Percentiles rank a stretch among this genome's conserved stretches.
Evolutionary conservation across 2,329 filamentous ascomycete genomes (phyloP).

Genomic region (Penicillium crustosum): DNA sequence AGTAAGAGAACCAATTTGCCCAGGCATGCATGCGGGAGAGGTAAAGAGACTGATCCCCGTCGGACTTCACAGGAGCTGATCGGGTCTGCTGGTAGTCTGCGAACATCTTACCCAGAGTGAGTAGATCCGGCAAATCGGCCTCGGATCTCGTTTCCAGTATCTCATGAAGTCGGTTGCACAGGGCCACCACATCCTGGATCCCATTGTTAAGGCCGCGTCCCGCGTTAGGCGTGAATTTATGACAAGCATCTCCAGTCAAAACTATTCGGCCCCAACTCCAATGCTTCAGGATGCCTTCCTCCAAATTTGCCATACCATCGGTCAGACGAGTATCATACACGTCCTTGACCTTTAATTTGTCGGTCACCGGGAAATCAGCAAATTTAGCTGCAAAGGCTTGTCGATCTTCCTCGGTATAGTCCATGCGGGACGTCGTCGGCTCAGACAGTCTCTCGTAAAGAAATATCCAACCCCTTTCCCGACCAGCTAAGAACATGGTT

Average conservation of each 20-base stretch:
- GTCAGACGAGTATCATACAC: background rate
- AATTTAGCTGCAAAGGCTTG: background rate
- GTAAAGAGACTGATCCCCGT: background rate
- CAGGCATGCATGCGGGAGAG: background rate
- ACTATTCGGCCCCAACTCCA: background rate
- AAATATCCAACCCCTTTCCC: background rate
- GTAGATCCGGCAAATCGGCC: background rate
- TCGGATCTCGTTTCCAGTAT: background rate
- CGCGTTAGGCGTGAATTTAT: background rate
- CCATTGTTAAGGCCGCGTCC: background rate
- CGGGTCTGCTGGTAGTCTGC: background rate
- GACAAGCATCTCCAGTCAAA: background rate
- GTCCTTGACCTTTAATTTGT: background rate
- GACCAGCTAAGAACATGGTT: background rate
- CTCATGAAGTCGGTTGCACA: background rate
- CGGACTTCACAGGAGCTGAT: background rate
- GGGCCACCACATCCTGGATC: background rate
- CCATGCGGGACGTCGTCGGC: background rate
- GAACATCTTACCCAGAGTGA: background rate
- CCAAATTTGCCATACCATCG: background rate
- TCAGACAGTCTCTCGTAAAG: background rate
- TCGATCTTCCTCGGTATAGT: background rate
- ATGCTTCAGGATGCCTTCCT: background rate
- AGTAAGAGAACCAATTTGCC: background rate
- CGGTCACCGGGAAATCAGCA: background rate